These are phyloP conservation scores for Phyllachora maydis DNA, from an alignment of 2,329 filamentous ascomycete genomes.

Conservation along the genomic window DNA sequence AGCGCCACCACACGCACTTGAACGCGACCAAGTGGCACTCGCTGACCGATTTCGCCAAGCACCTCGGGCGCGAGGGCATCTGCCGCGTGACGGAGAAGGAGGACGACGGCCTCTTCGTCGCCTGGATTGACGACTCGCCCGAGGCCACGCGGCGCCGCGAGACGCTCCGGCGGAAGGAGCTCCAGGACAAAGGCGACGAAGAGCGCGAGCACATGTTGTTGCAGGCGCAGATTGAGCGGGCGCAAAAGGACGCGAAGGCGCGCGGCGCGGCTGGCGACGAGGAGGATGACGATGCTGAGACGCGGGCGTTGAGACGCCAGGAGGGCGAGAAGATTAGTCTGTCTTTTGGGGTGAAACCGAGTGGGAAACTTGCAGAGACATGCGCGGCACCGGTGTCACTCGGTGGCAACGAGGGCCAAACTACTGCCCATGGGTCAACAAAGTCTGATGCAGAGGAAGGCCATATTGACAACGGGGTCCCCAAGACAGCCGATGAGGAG, in stretches of 20 bases:
- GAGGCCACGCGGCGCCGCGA: conserved; percentile 68
- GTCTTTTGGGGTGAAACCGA: conserved; percentile 35
- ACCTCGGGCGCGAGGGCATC: conserved; percentile 68
- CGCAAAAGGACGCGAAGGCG: conserved; percentile 35
- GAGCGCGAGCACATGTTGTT: conserved; percentile 72
- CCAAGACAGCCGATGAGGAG: conserved; percentile 3
- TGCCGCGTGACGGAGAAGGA: conserved; percentile 77
- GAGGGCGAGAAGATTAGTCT: conserved; percentile 62
- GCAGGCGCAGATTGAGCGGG: conserved; percentile 62
- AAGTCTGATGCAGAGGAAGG: too few species aligned
- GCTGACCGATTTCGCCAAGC: conserved; percentile 76
- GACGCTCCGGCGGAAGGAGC: conserved; percentile 62
- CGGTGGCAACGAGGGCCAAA: too few species aligned
- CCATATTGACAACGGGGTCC: conserved; percentile 1
- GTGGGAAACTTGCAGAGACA: conserved; percentile 5
- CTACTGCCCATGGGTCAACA: too few species aligned
- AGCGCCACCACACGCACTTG: conserved; percentile 83
- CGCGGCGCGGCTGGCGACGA: conserved; percentile 18
- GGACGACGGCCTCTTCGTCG: conserved; percentile 68
- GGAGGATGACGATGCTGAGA: conserved; percentile 18
- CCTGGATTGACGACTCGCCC: conserved; percentile 82
- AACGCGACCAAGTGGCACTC: conserved; percentile 80
- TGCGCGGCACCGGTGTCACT: not conserved
- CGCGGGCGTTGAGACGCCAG: conserved; percentile 31
- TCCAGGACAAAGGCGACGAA: conserved; percentile 78